Conservation (phyloP, 305 asterid species). For the Fraxinus angustifolia region DNA sequence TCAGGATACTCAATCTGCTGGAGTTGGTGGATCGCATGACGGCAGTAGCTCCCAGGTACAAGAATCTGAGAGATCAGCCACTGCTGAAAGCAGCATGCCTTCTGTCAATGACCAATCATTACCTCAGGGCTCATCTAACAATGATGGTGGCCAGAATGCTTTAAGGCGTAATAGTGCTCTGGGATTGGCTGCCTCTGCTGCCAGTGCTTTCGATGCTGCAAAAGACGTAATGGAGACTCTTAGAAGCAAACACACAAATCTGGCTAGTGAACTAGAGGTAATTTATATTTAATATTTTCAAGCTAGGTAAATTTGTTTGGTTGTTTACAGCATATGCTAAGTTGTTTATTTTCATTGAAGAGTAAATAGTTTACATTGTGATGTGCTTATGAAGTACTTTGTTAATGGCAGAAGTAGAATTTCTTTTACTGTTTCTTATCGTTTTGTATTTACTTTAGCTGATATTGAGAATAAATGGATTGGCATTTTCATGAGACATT, state of each 20-base stretch:
- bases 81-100: constrained; percentile 66
- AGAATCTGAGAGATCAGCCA: constrained; percentile 74
- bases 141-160: constrained; percentile 73
- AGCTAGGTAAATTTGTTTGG: constrained; percentile 16
- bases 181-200: constrained; percentile 86
- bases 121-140: constrained; percentile 62
- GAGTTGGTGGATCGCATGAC: constrained; percentile 75
- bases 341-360: constrained; percentile 5
- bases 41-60: constrained; percentile 72
- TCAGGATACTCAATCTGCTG: constrained; percentile 70
- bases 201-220: constrained; percentile 98
- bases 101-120: constrained; percentile 69
- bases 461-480: constrained; percentile 9
- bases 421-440: constrained; percentile 6
- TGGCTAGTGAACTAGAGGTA: constrained; percentile 99
- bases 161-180: constrained; percentile 75
- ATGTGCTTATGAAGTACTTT: constrained; percentile 17
- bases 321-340: constrained; percentile 9
- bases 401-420: constrained; percentile 15
- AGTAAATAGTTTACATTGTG: constrained; percentile 3
- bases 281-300: constrained; percentile 11
- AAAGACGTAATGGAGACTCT: constrained; percentile 98
- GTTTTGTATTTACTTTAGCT: constrained; percentile 9
- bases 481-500: constrained; percentile 10
- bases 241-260: constrained; percentile 90